These are phyloP conservation scores for Suillus weaverae DNA, from an alignment of 768 basidiomycete genomes.

Conservation along the genomic window DNA sequence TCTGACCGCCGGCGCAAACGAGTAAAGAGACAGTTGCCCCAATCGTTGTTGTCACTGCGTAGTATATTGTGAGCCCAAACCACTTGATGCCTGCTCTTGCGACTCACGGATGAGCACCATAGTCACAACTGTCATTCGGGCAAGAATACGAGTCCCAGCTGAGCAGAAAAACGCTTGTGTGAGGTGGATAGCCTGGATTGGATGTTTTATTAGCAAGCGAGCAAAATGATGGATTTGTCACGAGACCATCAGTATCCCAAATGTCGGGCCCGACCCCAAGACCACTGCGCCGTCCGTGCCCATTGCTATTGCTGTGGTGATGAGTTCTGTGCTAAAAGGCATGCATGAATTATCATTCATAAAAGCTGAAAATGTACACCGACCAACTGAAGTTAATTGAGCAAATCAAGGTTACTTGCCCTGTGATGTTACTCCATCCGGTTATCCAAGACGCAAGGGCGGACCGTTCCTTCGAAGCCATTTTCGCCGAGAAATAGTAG, in stretches of 20 bases:
- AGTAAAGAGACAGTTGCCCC: conserved; percentile 17
- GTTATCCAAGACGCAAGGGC: conserved; percentile 30
- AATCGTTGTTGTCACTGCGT: conserved; percentile 22
- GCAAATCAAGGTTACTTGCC: conserved; percentile 27
- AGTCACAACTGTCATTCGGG: conserved; percentile 21
- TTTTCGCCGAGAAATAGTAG: conserved; percentile 30
- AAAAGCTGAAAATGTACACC: not conserved
- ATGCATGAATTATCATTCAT: not conserved
- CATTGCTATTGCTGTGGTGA: conserved; percentile 24
- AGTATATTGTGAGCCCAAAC: not conserved
- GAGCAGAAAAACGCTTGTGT: conserved; percentile 23
- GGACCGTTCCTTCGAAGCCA: conserved; percentile 24
- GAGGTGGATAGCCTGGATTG: conserved; percentile 14
- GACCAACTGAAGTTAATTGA: conserved; percentile 26
- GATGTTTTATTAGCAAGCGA: not conserved
- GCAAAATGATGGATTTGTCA: not conserved
- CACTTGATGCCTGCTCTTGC: not conserved
- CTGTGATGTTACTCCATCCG: conserved; percentile 30
- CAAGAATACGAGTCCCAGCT: conserved; percentile 21
- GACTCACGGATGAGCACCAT: conserved; percentile 20
- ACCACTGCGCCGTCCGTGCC: conserved; percentile 22
- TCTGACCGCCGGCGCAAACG: conserved; percentile 17
- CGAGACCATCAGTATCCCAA: conserved; percentile 19
- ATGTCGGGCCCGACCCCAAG: conserved; percentile 20
- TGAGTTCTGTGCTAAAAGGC: conserved; percentile 17